A percentile compares a stretch with the other conserved stretches of the same genome.
Conservation (phyloP, 2,329 filamentous ascomycete species). For the Daldinia sp. region DNA sequence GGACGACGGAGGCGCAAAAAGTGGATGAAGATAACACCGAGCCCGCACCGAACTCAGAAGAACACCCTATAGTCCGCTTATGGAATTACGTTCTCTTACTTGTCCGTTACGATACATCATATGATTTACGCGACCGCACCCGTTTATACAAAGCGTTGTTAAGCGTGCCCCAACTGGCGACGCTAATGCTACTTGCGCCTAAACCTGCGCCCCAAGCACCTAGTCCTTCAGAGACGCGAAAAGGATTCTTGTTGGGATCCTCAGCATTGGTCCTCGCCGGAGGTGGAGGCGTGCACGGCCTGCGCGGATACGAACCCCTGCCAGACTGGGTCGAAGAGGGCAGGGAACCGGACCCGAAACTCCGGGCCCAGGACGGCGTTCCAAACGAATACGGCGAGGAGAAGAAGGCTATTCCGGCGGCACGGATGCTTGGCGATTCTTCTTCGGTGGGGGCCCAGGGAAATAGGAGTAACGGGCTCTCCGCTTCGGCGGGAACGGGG, state of each 20-base stretch:
- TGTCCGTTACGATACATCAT: constrained; percentile 92
- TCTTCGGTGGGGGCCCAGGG: constrained; percentile 50
- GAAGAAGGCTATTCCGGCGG: constrained; percentile 66
- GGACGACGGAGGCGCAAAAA: constrained; percentile 61
- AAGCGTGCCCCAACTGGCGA: constrained; percentile 85
- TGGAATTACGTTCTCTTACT: constrained; percentile 89
- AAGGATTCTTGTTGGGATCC: constrained; percentile 82
- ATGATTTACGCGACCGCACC: constrained; percentile 91
- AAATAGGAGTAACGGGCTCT: constrained; percentile 62
- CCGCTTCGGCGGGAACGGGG: constrained; percentile 62
- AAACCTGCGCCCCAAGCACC: constrained; percentile 94
- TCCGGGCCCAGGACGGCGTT: constrained; percentile 63
- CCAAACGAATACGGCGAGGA: constrained; percentile 56
- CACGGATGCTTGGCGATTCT: constrained; percentile 72
- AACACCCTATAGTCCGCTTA: constrained; percentile 79
- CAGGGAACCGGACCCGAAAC: constrained; percentile 78
- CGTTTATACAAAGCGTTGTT: constrained; percentile 90
- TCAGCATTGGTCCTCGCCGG: constrained; percentile 86
- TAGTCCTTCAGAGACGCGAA: constrained; percentile 86
- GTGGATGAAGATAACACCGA: constrained; percentile 52
- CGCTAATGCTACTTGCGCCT: constrained; percentile 88
- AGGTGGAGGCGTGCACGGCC: constrained; percentile 77
- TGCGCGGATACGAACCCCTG: constrained; percentile 82
- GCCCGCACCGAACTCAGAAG: constrained; percentile 56
- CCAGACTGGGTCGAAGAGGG: constrained; percentile 88